Conservation (phyloP, 208 protist genomes). For the Crithidia fasciculata region DNA sequence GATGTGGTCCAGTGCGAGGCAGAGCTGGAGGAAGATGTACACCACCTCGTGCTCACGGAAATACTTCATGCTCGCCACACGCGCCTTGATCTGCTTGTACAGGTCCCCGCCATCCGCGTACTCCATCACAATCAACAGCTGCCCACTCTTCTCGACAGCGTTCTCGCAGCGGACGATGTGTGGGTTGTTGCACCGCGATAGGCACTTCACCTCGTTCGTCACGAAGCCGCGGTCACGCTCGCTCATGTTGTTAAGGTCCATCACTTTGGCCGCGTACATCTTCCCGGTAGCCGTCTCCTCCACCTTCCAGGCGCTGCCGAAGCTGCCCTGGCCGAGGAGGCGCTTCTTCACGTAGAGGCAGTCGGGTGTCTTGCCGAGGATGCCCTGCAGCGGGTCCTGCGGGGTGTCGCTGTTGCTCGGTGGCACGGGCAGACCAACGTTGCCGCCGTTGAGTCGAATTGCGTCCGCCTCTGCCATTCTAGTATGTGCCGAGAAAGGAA, state of each 20-base stretch:
- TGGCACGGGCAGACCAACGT: constrained; percentile 61
- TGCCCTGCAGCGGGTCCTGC: constrained; percentile 58
- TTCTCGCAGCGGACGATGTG: constrained; percentile 90
- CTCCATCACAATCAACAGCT: constrained; percentile 87
- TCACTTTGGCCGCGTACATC: constrained; percentile 91
- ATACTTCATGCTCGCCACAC: constrained; percentile 54
- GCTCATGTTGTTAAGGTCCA: constrained; percentile 88
- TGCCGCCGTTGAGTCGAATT: constrained; percentile 30
- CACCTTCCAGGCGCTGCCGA: constrained; percentile 90
- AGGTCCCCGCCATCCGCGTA: constrained; percentile 85
- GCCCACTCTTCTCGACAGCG: constrained; percentile 64
- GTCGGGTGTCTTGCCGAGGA: constrained; percentile 62
- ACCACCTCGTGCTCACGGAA: constrained; percentile 85
- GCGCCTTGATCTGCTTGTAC: constrained; percentile 80
- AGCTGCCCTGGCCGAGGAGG: constrained; percentile 91
- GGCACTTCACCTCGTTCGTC: constrained; percentile 93
- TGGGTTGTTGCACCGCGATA: constrained; percentile 87
- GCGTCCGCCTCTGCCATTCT: constrained; percentile 14
- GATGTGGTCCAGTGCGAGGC: constrained; percentile 84
- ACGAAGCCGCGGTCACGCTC: constrained; percentile 90
- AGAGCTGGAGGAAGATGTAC: constrained; percentile 85
- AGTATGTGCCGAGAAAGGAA: not conserved
- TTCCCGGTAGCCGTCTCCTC: constrained; percentile 73
- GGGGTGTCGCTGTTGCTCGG: constrained; percentile 41
- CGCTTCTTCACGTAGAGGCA: constrained; percentile 85